Evolutionary conservation across 371 early-diverging fungal species (phyloP), one percentile per base, ranked within the genome.

Genomic region (Syncephalastrum contaminatum): DNA sequence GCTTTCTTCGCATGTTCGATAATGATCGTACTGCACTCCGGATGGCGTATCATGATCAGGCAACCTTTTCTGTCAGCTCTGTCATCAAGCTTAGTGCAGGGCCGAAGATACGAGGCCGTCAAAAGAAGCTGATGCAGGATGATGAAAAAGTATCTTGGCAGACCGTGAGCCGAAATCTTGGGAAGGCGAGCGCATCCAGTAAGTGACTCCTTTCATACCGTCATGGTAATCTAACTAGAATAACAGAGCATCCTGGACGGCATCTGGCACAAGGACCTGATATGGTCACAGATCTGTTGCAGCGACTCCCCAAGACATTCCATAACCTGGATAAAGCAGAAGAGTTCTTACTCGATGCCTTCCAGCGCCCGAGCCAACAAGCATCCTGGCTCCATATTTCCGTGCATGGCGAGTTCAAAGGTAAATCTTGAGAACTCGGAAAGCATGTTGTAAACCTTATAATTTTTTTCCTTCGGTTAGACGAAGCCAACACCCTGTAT

Each of bases 321-420:
- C 75, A 78, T 63, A 72, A 72, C 55, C 55, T 77, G 1, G 55
- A 62, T 25, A 73, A 70, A 16, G 48, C 69, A 18, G 58, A 68
- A 8, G 71, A 81, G 46, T 77, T 78, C 59, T 54, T 80, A 1
- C 56, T 75, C 8, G 87, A 86, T 50, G 84, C 78, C 8, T 77
- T 70, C 54, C 86, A 86, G 59, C 67, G 66, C 16, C 64, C 64
- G 5, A 54, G 54, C 13, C 73, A 72, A 1, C 45, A 77, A 21
- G 22, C 67, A 0, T 43, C 76, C 14, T 66, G 55, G 18, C 51
- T 84, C 19, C 77, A 83, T 51, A 44, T 58, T 30, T 21, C 52
- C 12, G 16, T 58, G 43, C 57, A 65, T 16, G 87, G 87, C 36
- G 83, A 84, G 58, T 83, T 86, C 48, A 67, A 64, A 43, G 73